Evolutionary conservation across 345 rosid species (phyloP).

Genomic region (Lepidium didymum): DNA sequence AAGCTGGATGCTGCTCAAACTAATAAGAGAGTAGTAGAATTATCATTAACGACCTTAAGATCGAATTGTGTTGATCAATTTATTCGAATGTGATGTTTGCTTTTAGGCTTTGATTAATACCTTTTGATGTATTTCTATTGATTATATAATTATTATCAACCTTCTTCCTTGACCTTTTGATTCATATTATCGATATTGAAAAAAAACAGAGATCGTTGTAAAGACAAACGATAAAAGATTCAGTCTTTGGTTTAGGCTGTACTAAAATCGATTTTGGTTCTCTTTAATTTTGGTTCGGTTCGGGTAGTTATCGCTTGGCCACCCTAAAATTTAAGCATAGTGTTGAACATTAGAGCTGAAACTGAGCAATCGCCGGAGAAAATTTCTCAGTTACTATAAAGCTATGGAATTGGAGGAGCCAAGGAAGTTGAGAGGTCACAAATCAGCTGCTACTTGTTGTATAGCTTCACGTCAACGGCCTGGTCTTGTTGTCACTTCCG

Average conservation of each 20-base stretch:
- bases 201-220: background rate
- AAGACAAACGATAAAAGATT: background rate
- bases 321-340: background rate
- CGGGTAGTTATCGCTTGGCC: background rate
- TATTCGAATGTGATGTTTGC: constrained; percentile 11
- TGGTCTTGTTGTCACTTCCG: constrained; percentile 62
- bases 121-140: constrained; percentile 2
- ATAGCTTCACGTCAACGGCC: constrained; percentile 68
- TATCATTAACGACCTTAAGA: constrained; percentile 19
- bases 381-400: background rate
- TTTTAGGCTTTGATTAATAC: constrained; percentile 2
- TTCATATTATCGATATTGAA: background rate
- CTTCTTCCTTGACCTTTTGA: background rate
- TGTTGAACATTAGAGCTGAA: background rate
- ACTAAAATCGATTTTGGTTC: background rate
- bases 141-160: background rate
- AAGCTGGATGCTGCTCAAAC: constrained; percentile 30
- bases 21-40: constrained; percentile 11
- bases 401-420: constrained; percentile 38
- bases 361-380: constrained; percentile 8
- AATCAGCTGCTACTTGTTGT: constrained; percentile 67
- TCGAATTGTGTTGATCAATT: constrained; percentile 4
- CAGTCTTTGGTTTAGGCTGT: too few relatives aligned
- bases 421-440: constrained; percentile 73
- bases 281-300: background rate